Percentiles rank a stretch among this genome's conserved stretches.
Conservation (phyloP, 371 early-diverging fungal species). For the Saksenaea oblongispora region DNA sequence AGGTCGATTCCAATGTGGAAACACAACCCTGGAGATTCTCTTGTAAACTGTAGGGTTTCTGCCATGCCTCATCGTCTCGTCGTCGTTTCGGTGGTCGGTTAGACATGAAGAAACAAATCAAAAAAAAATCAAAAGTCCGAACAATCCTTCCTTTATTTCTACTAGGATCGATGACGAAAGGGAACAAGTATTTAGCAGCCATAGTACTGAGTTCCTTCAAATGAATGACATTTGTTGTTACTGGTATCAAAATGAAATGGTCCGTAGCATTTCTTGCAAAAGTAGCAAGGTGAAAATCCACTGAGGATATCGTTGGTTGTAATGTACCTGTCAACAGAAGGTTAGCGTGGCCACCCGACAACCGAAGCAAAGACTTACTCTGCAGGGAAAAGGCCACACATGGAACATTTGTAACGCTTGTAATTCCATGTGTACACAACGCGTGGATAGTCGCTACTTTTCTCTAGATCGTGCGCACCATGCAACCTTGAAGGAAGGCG, state of each 20-base stretch:
- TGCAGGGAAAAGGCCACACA: conserved; percentile 70
- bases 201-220: neutral
- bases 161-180: no score
- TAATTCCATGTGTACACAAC: conserved; percentile 47
- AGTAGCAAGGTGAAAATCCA: conserved; percentile 76
- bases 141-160: no score
- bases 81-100: neutral
- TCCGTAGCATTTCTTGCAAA: conserved; percentile 73
- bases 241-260: conserved; percentile 71
- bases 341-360: neutral
- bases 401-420: conserved; percentile 60
- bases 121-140: no score
- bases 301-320: conserved; percentile 71
- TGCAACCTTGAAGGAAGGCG: conserved; percentile 16
- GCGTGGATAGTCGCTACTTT: conserved; percentile 52
- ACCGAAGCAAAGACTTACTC: conserved; percentile 31
- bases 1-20: neutral
- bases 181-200: neutral
- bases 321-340: conserved; percentile 40
- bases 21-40: neutral
- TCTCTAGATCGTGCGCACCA: conserved; percentile 44
- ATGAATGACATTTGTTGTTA: conserved; percentile 20
- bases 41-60: neutral
- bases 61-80: neutral
- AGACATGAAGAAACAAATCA: no score